Conservation (phyloP, 2,329 filamentous ascomycete species). For the Fusarium beomiforme region DNA sequence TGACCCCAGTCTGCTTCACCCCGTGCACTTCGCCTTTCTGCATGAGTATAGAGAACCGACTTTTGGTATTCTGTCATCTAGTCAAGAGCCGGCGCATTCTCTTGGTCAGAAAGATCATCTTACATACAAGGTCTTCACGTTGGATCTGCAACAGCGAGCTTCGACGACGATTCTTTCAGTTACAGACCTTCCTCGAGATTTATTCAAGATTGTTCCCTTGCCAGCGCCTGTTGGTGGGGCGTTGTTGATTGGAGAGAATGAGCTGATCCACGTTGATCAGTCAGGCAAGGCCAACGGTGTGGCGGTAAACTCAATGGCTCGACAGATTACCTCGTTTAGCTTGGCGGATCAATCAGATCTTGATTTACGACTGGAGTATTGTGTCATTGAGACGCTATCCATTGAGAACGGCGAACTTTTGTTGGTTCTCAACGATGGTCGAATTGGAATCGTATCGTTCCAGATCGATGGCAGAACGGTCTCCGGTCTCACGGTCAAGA, state of each 20-base stretch:
- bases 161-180: conserved; percentile 94
- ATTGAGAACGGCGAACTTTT: conserved; percentile 83
- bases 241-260: conserved; percentile 86
- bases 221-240: conserved; percentile 89
- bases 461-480: conserved; percentile 90
- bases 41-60: conserved; percentile 98
- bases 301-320: conserved; percentile 90
- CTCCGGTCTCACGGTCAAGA: conserved; percentile 80
- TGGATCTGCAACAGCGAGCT: conserved; percentile 91
- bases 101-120: conserved; percentile 87
- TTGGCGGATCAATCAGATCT: conserved; percentile 88
- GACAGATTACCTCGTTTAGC: conserved; percentile 82
- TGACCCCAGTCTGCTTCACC: conserved; percentile 87
- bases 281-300: conserved; percentile 93
- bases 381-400: conserved; percentile 79
- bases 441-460: conserved; percentile 80
- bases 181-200: conserved; percentile 83
- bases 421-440: conserved; percentile 81
- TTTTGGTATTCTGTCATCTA: conserved; percentile 91
- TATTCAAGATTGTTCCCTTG: conserved; percentile 83
- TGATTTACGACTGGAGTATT: conserved; percentile 82
- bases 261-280: conserved; percentile 95
- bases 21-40: conserved; percentile 90
- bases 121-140: conserved; percentile 92
- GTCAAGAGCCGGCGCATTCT: conserved; percentile 75